These are phyloP conservation scores for Patellaria atrata DNA, from an alignment of 495 filamentous ascomycete species.

Conservation along the genomic window DNA sequence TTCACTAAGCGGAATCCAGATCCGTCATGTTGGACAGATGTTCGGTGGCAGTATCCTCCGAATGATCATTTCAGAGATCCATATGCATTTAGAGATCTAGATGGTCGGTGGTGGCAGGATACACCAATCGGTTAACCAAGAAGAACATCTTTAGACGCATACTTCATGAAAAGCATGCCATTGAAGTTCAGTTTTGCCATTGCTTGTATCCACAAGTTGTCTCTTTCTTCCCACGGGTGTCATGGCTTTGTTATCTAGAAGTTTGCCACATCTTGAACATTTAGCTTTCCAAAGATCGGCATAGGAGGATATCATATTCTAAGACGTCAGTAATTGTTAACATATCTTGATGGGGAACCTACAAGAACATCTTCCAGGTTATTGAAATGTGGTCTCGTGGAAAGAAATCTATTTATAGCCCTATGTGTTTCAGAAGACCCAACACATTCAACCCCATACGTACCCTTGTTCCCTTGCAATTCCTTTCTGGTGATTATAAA, in stretches of 20 bases:
- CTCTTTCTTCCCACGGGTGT: slow-evolving; percentile 15
- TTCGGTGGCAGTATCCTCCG: slow-evolving; percentile 2
- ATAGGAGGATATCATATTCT: slow-evolving; percentile 24
- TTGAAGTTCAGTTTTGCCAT: slow-evolving; percentile 1
- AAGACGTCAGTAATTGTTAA: slow-evolving; percentile 1
- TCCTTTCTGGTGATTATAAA: slow-evolving; percentile 12
- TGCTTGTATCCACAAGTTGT: slow-evolving; percentile 4
- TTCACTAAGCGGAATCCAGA: slow-evolving; percentile 7
- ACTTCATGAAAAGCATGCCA: slow-evolving; percentile 22
- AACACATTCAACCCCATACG: slow-evolving; percentile 15
- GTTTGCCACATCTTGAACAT: slow-evolving; percentile 16
- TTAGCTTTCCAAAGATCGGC: slow-evolving; percentile 6
- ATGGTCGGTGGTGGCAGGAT: slow-evolving; percentile 8
- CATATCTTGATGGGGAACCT: neutral
- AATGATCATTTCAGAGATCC: slow-evolving; percentile 5
- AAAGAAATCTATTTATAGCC: slow-evolving; percentile 14
- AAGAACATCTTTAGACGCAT: slow-evolving; percentile 9
- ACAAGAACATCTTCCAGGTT: slow-evolving; percentile 20
- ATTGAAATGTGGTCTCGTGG: slow-evolving; percentile 11
- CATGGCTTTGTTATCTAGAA: slow-evolving; percentile 6
- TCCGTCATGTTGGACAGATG: slow-evolving; percentile 10
- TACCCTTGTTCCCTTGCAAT: slow-evolving; percentile 10
- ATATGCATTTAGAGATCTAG: slow-evolving; percentile 5
- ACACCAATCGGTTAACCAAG: neutral
- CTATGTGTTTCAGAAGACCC: slow-evolving; percentile 8